These are phyloP conservation scores for Colletotrichum spaethianum DNA, from an alignment of 2,329 filamentous ascomycete species.

Conservation along the genomic window DNA sequence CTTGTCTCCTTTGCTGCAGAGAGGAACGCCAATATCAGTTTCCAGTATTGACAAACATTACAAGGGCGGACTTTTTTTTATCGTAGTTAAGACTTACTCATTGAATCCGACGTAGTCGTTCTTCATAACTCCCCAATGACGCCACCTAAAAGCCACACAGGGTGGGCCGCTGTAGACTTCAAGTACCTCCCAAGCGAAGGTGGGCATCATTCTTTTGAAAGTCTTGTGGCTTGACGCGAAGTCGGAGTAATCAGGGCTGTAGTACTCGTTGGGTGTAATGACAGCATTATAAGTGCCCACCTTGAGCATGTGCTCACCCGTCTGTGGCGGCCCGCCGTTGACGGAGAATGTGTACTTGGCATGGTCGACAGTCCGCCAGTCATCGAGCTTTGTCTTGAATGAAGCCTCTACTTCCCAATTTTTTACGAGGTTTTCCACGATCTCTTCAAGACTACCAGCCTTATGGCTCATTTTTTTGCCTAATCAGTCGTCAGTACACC, in stretches of 20 bases:
- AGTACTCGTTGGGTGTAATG: slow-evolving; percentile 74
- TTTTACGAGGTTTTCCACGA: slow-evolving; percentile 80
- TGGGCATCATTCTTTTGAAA: slow-evolving; percentile 83
- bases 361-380: slow-evolving; percentile 77
- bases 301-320: slow-evolving; percentile 74
- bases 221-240: slow-evolving; percentile 77
- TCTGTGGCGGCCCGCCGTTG: slow-evolving; percentile 71
- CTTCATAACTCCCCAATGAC: slow-evolving; percentile 78
- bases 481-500: slow-evolving; percentile 48
- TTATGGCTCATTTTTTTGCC: slow-evolving; percentile 70
- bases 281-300: slow-evolving; percentile 80
- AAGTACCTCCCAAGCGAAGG: slow-evolving; percentile 79
- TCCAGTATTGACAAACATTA: neutral
- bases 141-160: slow-evolving; percentile 74
- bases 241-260: slow-evolving; percentile 72
- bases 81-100: slow-evolving; percentile 66
- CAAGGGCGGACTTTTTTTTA: neutral
- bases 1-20: slow-evolving; percentile 71
- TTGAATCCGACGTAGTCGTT: slow-evolving; percentile 77
- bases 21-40: slow-evolving; percentile 15
- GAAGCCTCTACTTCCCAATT: slow-evolving; percentile 81
- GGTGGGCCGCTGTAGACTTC: slow-evolving; percentile 78
- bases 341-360: slow-evolving; percentile 74
- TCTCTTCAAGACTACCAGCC: slow-evolving; percentile 68
- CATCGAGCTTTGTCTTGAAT: slow-evolving; percentile 72